Conservation (phyloP, 2,329 filamentous ascomycete species). For the Xylariaceae sp. region DNA sequence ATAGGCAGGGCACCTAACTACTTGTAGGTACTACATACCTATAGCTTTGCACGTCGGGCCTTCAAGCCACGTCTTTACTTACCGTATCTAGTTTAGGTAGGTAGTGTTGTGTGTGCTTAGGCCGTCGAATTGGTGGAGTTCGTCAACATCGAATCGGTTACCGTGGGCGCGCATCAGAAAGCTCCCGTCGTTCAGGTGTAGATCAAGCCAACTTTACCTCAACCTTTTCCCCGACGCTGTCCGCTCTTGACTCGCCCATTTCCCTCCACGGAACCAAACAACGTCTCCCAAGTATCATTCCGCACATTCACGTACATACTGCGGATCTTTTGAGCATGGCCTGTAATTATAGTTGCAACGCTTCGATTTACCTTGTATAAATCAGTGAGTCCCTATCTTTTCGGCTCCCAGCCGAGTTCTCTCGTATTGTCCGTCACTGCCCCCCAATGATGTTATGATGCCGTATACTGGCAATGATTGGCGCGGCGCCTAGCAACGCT, state of each 20-base stretch:
- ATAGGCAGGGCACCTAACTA: neutral
- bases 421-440: neutral
- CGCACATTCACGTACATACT: slow-evolving; percentile 6
- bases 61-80: slow-evolving; percentile 17
- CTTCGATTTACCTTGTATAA: slow-evolving; percentile 27
- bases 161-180: slow-evolving; percentile 10
- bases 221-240: neutral
- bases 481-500: neutral
- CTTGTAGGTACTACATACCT: too few species aligned
- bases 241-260: slow-evolving; percentile 1
- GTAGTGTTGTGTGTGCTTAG: neutral
- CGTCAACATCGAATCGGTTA: neutral
- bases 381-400: slow-evolving; percentile 23
- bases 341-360: slow-evolving; percentile 23
- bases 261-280: neutral
- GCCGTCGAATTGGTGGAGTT: neutral
- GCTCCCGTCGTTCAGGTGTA: slow-evolving; percentile 9
- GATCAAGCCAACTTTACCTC: slow-evolving; percentile 22
- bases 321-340: slow-evolving; percentile 22
- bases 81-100: slow-evolving; percentile 7
- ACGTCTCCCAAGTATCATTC: neutral
- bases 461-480: neutral
- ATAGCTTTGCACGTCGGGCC: neutral
- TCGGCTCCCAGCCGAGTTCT: slow-evolving; percentile 3
- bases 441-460: neutral